Conservation (phyloP, 1,284 basidiomycete species). For the Austroboletus novae-zelandiae region DNA sequence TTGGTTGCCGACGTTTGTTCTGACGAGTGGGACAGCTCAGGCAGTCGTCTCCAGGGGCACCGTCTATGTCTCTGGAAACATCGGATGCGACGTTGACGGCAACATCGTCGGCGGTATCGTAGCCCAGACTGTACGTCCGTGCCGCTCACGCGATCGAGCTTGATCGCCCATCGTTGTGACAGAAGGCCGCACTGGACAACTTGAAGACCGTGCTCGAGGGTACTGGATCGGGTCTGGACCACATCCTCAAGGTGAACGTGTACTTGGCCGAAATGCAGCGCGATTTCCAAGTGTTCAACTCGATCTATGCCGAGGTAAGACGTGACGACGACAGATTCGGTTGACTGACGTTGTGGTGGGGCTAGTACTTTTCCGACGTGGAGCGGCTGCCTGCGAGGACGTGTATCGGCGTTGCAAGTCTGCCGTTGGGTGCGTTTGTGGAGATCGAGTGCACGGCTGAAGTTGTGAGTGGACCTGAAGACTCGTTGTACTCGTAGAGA, state of each 20-base stretch:
- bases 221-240: slow-evolving; percentile 54
- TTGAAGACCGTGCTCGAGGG: slow-evolving; percentile 56
- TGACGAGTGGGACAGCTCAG: slow-evolving; percentile 35
- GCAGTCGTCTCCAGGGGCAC: slow-evolving; percentile 49
- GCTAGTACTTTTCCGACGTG: slow-evolving; percentile 48
- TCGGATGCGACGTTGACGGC: slow-evolving; percentile 50
- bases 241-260: slow-evolving; percentile 61
- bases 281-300: slow-evolving; percentile 55
- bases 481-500: no score
- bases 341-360: not conserved
- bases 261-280: slow-evolving; percentile 52
- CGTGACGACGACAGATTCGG: no score
- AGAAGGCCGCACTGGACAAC: slow-evolving; percentile 60
- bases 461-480: slow-evolving; percentile 20
- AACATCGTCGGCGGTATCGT: slow-evolving; percentile 49
- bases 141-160: slow-evolving; percentile 24
- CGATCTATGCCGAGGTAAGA: slow-evolving; percentile 48
- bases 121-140: slow-evolving; percentile 40
- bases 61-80: slow-evolving; percentile 60
- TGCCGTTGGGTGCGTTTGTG: slow-evolving; percentile 60
- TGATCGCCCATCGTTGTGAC: not conserved
- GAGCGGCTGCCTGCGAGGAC: slow-evolving; percentile 59
- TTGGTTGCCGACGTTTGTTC: no score
- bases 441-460: slow-evolving; percentile 68
- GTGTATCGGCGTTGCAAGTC: slow-evolving; percentile 59